Conservation (phyloP, 169 alveolate species). For the Theileria orientalis region DNA sequence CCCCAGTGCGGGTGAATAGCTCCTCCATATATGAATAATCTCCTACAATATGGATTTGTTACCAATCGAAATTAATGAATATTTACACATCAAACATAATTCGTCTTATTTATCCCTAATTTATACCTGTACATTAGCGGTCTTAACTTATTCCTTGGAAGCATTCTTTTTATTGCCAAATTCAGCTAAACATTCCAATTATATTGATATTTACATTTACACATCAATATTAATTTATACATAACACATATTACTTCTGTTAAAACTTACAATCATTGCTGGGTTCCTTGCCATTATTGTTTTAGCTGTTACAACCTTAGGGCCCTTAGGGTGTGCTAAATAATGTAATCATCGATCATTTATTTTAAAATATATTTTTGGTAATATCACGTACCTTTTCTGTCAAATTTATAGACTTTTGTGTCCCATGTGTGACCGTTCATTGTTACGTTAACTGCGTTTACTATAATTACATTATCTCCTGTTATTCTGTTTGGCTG, state of each 20-base stretch:
- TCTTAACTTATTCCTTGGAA: conserved; percentile 75
- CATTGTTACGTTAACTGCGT: conserved; percentile 82
- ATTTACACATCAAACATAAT: not conserved
- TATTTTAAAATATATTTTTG: not conserved
- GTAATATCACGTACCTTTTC: conserved; percentile 68
- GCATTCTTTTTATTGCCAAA: conserved; percentile 86
- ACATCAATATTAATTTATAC: not conserved
- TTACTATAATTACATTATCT: conserved; percentile 86
- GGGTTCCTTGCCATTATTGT: conserved; percentile 87
- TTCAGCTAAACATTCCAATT: conserved; percentile 57
- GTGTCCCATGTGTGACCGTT: conserved; percentile 91
- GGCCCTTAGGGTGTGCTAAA: conserved; percentile 82
- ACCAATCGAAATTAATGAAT: not conserved
- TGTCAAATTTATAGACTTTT: conserved; percentile 80
- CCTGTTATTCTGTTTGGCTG: conserved; percentile 73
- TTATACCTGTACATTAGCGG: conserved; percentile 66
- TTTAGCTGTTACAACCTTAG: conserved; percentile 85
- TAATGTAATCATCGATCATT: not conserved
- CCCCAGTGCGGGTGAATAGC: conserved; percentile 89
- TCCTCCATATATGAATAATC: conserved; percentile 82
- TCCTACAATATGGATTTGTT: conserved; percentile 62
- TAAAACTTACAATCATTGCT: conserved; percentile 82
- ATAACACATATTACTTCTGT: not conserved
- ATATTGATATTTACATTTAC: not conserved
- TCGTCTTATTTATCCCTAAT: too few species aligned